Percentiles rank a stretch among this genome's conserved stretches.
These are phyloP conservation scores for Moesziomyces globuligerus DNA, from an alignment of 1,284 basidiomycete species.

Conservation along the genomic window DNA sequence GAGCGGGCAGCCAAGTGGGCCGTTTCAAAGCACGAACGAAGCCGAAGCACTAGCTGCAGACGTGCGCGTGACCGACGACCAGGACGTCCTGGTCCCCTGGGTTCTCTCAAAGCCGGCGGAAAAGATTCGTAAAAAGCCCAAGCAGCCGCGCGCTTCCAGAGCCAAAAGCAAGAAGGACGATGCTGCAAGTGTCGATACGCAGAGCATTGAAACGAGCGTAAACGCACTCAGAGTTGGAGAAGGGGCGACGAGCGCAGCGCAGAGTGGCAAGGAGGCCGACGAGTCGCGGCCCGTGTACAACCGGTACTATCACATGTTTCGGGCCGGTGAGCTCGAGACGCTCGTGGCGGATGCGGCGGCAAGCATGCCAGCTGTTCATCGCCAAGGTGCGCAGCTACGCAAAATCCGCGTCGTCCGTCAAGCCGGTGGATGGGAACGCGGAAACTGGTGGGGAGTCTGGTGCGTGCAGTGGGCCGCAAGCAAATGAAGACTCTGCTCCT, in stretches of 20 bases:
- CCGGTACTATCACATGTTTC: constrained; percentile 65
- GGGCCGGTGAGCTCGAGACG: constrained; percentile 58
- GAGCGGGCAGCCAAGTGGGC: background rate
- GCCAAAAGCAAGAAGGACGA: constrained; percentile 1
- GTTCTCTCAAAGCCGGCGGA: constrained; percentile 42
- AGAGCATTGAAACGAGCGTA: constrained; percentile 10
- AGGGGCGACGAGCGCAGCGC: background rate
- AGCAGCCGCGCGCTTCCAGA: constrained; percentile 1
- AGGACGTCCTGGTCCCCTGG: constrained; percentile 66
- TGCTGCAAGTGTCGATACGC: constrained; percentile 16
- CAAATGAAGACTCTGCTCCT: background rate
- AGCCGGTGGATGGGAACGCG: constrained; percentile 63
- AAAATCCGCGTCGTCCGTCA: constrained; percentile 39
- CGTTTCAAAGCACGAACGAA: background rate
- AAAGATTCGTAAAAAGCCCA: constrained; percentile 7
- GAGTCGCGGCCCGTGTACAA: constrained; percentile 51
- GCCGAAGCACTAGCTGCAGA: constrained; percentile 1
- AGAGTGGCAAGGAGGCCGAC: background rate
- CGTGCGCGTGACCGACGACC: constrained; percentile 28
- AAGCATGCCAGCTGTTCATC: constrained; percentile 17
- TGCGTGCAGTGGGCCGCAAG: constrained; percentile 41
- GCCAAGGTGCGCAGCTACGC: background rate
- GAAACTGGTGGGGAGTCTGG: constrained; percentile 68
- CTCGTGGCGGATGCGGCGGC: constrained; percentile 55
- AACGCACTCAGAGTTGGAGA: constrained; percentile 3